These are phyloP conservation scores for Yamadazyma taylorii DNA, from an alignment of 1,139 yeast species.

Conservation along the genomic window DNA sequence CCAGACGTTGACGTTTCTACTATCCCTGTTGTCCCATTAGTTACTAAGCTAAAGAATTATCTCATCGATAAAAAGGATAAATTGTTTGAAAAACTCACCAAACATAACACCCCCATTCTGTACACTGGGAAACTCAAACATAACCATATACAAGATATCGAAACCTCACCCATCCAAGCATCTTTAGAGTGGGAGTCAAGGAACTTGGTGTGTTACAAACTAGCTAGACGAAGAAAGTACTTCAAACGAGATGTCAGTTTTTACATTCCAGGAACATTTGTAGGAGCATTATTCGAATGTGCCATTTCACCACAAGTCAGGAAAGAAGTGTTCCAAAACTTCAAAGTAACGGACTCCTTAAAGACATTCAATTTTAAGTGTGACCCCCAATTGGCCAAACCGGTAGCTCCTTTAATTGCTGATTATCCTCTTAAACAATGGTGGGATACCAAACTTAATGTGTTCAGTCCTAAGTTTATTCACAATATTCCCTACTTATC, in stretches of 20 bases:
- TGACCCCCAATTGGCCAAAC: constrained; percentile 36
- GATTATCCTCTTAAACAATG: constrained; percentile 54
- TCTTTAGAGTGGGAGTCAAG: constrained; percentile 31
- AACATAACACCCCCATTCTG: constrained; percentile 21
- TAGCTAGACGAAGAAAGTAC: constrained; percentile 64
- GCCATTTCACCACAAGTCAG: constrained; percentile 29
- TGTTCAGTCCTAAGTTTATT: constrained; percentile 27
- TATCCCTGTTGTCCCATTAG: background rate
- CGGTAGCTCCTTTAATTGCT: constrained; percentile 60
- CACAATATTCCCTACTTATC: constrained; percentile 61
- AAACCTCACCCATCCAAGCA: constrained; percentile 22
- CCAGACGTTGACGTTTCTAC: no score
- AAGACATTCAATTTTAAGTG: constrained; percentile 32
- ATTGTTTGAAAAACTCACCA: constrained; percentile 22
- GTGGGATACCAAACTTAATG: constrained; percentile 32
- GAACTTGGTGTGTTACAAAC: constrained; percentile 52
- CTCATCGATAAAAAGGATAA: constrained; percentile 22
- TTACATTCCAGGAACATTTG: constrained; percentile 58
- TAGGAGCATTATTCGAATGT: constrained; percentile 69
- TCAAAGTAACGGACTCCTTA: constrained; percentile 18
- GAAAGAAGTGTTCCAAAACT: constrained; percentile 18
- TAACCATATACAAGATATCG: constrained; percentile 22
- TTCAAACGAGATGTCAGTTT: constrained; percentile 49
- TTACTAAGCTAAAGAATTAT: constrained; percentile 8
- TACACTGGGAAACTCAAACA: constrained; percentile 27